These are phyloP conservation scores for Chaetomium olivaceum DNA, from an alignment of 2,329 filamentous ascomycete genomes.

Conservation along the genomic window DNA sequence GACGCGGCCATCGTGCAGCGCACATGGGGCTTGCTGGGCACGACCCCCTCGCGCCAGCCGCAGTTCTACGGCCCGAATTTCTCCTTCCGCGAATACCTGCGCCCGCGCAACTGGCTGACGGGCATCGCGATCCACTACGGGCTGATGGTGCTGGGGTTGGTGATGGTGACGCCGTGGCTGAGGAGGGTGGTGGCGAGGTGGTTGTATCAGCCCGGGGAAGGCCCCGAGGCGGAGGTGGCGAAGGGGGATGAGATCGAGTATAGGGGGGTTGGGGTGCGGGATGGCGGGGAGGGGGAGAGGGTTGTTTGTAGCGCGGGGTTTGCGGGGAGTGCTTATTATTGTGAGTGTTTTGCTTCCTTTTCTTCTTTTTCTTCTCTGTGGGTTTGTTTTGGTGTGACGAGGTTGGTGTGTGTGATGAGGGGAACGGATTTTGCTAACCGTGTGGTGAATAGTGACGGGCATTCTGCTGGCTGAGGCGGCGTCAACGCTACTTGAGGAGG, in stretches of 20 bases:
- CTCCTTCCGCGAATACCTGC: constrained; percentile 56
- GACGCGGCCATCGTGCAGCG: constrained; percentile 60
- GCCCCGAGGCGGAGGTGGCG: constrained; percentile 53
- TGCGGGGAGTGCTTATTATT: constrained; percentile 63
- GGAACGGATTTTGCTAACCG: neutral
- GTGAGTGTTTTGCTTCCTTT: constrained; percentile 47
- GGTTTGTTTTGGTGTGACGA: neutral
- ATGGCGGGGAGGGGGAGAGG: constrained; percentile 42
- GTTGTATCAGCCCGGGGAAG: constrained; percentile 57
- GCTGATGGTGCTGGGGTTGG: constrained; percentile 45
- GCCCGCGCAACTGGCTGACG: constrained; percentile 46
- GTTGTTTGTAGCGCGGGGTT: constrained; percentile 58
- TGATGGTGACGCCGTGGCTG: constrained; percentile 50
- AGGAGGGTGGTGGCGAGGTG: constrained; percentile 47
- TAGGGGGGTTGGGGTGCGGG: constrained; percentile 63
- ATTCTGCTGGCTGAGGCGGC: constrained; percentile 65
- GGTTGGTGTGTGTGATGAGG: neutral
- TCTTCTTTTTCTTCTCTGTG: neutral
- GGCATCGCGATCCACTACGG: constrained; percentile 48
- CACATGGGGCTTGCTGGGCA: constrained; percentile 61
- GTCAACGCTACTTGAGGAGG: constrained; percentile 62
- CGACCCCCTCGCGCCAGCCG: constrained; percentile 43
- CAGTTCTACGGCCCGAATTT: constrained; percentile 64
- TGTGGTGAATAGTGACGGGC: constrained; percentile 59
- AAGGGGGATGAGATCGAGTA: constrained; percentile 64